Base-by-base conservation (phyloP, 495 filamentous ascomycete genomes). In the Lophium mytilinum region DNA sequence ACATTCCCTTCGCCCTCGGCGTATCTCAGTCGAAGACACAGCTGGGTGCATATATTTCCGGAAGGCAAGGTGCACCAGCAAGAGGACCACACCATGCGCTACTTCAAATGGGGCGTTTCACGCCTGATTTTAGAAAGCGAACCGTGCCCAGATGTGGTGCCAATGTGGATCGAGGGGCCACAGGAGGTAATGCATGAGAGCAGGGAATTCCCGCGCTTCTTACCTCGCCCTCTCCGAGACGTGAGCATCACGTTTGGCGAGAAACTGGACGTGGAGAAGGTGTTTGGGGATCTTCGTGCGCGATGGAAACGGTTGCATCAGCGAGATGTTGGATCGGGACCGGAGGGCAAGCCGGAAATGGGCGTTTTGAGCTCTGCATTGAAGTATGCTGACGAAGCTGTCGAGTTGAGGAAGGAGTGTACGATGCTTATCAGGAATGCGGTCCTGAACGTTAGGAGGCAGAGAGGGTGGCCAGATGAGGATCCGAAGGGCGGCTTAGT, bases 101-200 rank as follows among this genome's bases (percentile, higher is more conserved):
- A 98, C 74, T 96, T 96, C 80, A 95, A 93, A 70, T 98, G 93
- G 93, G 93, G 93, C 6, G 75, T 96, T 7, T 86, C 91, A 4
- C 81, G 93, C 1, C 73, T 96, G 37, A 92, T 98, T 50, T 78
- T 98, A 9, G 93, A 98, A 69, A 75, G 85, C 47, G 87, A 89
- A 24, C 86, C 86, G 33, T 80, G 82, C 42, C 93, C 93, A 0
- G 85, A 89, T 52, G 75, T 98, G 0, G 75, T 98, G n/a, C 90
- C 93, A 8, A 89, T 98, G 70, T 98, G 91, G 78, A 82, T 96
- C 52, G 86, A 94, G 58, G 93, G 93, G 21, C 83, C 87, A 19
- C 85, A 96, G 53, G 66, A 84, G 36, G 72, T 92, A 60, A 96
- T 96, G 90, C 81, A 85, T 61, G 90, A 96, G 68, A 75, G 80